Evolutionary conservation across 805 yeast species (phyloP), one percentile per base, ranked within the genome.

Genomic region (Yarrowia sp.): DNA sequence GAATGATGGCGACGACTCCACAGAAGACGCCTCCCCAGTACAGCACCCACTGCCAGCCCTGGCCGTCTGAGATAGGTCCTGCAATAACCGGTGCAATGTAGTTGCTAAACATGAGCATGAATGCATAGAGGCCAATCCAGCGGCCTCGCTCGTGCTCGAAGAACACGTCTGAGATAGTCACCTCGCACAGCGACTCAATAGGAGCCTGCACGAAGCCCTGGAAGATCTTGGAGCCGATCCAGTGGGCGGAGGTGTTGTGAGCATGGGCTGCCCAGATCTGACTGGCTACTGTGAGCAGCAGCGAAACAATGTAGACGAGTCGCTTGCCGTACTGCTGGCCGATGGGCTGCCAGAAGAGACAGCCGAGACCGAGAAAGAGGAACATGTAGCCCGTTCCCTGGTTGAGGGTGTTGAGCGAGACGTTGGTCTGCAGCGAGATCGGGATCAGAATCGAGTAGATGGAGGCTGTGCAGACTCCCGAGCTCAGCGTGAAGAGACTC

Each of bases 41-140:
- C 32, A 91, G 90, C 6, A 87, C 89, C 96, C 96, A 89, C 68
- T 87, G 77, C 75, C 88, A 89, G n/a, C 83, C 79, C 25, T 81
- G 77, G 46, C 80, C 74, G 46, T 82, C 79, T 8, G 84, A 81
- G 65, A 87, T 82, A 67, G 84, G 83, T n/a, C 90, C 91, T 18
- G 90, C 92, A 65, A 87, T 79, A 60, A 89, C 74, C 1, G 96
- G 96, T 2, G 94, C 93, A 64, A 88, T 74, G 70, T 85, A 88
- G 1, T 92, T 86, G 61, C 94, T 93, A 13, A 85, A 81, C 32
- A 91, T 84, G 4, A 90, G 84, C 25, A 89, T 84, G 74, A 88
- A 69, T 65, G 87, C 88, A 73, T 88, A 90, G 12, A 84, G 77
- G 0, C 94, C 88, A 71, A 90, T 78, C 10, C 83, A 84, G 27